Evolutionary conservation across 768 basidiomycete genomes (phyloP).

Genomic region (Kwoniella newhampshirensis): DNA sequence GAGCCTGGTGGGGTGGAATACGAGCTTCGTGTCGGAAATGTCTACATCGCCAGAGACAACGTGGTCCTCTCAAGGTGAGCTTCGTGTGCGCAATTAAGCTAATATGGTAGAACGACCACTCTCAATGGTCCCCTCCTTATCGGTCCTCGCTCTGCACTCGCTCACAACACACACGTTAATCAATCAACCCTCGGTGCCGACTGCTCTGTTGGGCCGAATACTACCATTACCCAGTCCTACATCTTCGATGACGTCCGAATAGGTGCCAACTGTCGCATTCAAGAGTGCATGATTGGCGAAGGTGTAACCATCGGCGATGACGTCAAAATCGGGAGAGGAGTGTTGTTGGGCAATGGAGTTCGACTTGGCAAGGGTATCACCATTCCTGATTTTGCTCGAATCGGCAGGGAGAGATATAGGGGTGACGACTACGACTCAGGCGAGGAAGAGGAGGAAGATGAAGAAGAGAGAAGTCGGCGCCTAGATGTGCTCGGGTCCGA

Average conservation of each 20-base stretch:
- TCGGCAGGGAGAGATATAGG: constrained; percentile 61
- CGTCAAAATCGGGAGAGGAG: constrained; percentile 69
- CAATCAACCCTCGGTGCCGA: constrained; percentile 76
- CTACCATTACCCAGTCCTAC: constrained; percentile 71
- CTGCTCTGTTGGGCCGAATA: constrained; percentile 70
- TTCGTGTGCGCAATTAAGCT: neutral
- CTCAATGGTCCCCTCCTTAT: constrained; percentile 61
- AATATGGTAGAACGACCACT: constrained; percentile 58
- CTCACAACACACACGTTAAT: constrained; percentile 65
- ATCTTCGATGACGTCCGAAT: constrained; percentile 72
- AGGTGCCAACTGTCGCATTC: constrained; percentile 58
- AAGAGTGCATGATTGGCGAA: constrained; percentile 76
- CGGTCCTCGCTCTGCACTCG: constrained; percentile 70
- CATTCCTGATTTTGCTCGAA: constrained; percentile 68
- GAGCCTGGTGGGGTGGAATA: constrained; percentile 77
- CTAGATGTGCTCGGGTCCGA: constrained; percentile 61
- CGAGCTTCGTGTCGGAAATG: constrained; percentile 82
- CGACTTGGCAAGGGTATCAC: constrained; percentile 70
- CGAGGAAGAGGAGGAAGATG: constrained; percentile 21
- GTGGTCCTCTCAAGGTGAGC: constrained; percentile 78
- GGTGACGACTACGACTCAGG: constrained; percentile 28
- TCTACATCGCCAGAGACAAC: constrained; percentile 79
- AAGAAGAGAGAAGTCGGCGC: constrained; percentile 11
- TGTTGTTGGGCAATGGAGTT: constrained; percentile 78
- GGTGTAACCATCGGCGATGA: constrained; percentile 70